These are phyloP conservation scores for Tylopilus intermedius DNA, from an alignment of 768 basidiomycete species.

Conservation along the genomic window DNA sequence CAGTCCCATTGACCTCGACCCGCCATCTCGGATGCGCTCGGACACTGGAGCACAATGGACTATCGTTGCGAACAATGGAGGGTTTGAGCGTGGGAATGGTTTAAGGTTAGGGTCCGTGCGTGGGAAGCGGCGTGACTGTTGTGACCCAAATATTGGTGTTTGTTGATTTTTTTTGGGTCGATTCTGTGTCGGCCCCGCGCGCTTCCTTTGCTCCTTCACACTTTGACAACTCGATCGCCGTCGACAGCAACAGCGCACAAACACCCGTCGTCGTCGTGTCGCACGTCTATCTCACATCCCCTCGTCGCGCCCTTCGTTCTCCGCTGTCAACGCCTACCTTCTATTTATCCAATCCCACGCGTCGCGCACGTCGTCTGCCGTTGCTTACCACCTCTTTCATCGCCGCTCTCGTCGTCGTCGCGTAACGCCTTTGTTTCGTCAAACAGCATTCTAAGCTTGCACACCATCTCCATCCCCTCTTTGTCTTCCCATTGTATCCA, in stretches of 20 bases:
- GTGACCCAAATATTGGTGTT: slow-evolving; percentile 39
- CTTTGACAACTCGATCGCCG: slow-evolving; percentile 45
- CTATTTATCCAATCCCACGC: slow-evolving; percentile 41
- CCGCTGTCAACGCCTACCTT: slow-evolving; percentile 21
- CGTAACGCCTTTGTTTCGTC: slow-evolving; percentile 26
- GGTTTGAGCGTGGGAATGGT: slow-evolving; percentile 29
- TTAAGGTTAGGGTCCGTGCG: slow-evolving; percentile 45
- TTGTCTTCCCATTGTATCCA: slow-evolving; percentile 38
- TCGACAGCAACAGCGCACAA: slow-evolving; percentile 43
- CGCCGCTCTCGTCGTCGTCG: slow-evolving; percentile 23
- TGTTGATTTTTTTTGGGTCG: slow-evolving; percentile 36
- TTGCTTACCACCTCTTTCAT: slow-evolving; percentile 16
- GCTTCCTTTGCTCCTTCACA: slow-evolving; percentile 42
- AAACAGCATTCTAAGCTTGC: slow-evolving; percentile 27
- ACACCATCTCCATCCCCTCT: slow-evolving; percentile 22
- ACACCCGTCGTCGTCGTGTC: slow-evolving; percentile 37
- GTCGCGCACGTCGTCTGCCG: slow-evolving; percentile 42
- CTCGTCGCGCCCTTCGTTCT: slow-evolving; percentile 18
- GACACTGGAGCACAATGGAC: not conserved
- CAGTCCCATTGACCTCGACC: not conserved
- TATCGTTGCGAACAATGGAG: slow-evolving; percentile 16
- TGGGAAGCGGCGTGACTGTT: slow-evolving; percentile 31
- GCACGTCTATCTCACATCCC: slow-evolving; percentile 25
- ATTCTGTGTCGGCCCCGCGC: slow-evolving; percentile 42
- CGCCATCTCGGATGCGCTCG: not conserved